Evolutionary conservation across 257 asterid genomes (phyloP), one percentile per base, ranked within the genome.

Genomic region (Nicotiana noctiflora): DNA sequence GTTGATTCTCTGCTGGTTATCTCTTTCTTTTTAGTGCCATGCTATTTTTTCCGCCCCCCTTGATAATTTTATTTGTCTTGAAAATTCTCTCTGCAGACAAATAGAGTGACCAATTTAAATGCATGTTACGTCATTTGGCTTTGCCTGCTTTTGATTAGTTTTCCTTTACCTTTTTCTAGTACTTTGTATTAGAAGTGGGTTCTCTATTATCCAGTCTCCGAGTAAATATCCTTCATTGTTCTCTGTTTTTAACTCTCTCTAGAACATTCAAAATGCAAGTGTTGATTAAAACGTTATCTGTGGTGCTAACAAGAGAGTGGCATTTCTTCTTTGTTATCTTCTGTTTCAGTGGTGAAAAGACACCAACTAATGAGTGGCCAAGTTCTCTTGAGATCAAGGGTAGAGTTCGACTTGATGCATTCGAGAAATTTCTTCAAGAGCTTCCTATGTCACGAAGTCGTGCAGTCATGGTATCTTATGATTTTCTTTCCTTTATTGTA

Each of bases 401-500:
- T 64, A 89, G 97, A 89, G 99, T 96, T 78, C 88, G 95, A 82
- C 93, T 93, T 49, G 99, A 91, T 62, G 97, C 99, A 4, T 96
- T 96, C 83, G 98, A 91, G 80, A 96, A 94, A 82, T 96, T 96
- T 85, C 84, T 96, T 72, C 93, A 89, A 87, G 97, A 91, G 79
- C 98, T 96, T 84, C 99, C 97, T 0, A 90, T 87, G 91, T 96
- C 99, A 63, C 96, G 99, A 78, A 91, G 97, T 23, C 99, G 99
- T 88, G 98, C 98, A 85, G 99, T 96, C 91, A 96, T 96, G 99
- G 99, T 96, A 96, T 91, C 84, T 89, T 84, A 88, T 91, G 95
- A 90, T 92, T 90, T 84, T 15, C 81, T 83, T 83, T 90, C 89
- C 86, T 87, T 81, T 89, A 87, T 86, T 81, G 87, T 88, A 81